Evolutionary conservation across 768 basidiomycete species (phyloP).

Genomic region (Pisolithus albus): DNA sequence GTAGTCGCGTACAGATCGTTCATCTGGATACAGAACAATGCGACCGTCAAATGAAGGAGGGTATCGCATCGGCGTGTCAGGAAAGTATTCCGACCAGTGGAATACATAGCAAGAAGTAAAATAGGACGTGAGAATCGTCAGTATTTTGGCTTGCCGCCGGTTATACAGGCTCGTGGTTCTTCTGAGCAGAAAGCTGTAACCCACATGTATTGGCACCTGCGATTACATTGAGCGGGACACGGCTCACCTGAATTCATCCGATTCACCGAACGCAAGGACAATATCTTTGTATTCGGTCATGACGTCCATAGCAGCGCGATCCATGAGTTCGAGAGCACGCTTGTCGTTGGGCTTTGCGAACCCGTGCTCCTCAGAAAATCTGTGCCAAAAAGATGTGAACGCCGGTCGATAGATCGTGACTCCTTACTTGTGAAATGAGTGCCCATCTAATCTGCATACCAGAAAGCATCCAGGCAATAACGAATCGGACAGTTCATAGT

Average conservation of each 20-base stretch:
- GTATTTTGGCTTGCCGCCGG: slow-evolving; percentile 80
- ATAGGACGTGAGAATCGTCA: slow-evolving; percentile 73
- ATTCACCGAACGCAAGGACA: slow-evolving; percentile 88
- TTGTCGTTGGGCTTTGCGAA: slow-evolving; percentile 92
- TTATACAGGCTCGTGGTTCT: slow-evolving; percentile 74
- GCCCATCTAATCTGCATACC: slow-evolving; percentile 85
- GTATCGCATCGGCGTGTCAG: slow-evolving; percentile 62
- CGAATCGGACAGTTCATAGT: slow-evolving; percentile 83
- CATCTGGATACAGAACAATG: slow-evolving; percentile 72
- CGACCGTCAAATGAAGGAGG: slow-evolving; percentile 93
- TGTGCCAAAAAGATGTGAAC: slow-evolving; percentile 22
- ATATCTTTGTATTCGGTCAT: slow-evolving; percentile 84
- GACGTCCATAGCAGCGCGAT: slow-evolving; percentile 72
- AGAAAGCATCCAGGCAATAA: slow-evolving; percentile 81
- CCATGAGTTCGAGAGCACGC: slow-evolving; percentile 85
- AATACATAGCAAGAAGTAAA: slow-evolving; percentile 91
- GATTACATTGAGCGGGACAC: background rate
- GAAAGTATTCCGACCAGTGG: slow-evolving; percentile 78
- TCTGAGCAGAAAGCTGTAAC: slow-evolving; percentile 75
- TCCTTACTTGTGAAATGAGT: slow-evolving; percentile 82
- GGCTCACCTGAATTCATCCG: slow-evolving; percentile 89
- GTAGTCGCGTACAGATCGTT: slow-evolving; percentile 76
- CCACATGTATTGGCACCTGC: background rate
- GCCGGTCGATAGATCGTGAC: background rate
- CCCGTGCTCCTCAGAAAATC: slow-evolving; percentile 76